These are phyloP conservation scores for Spizellomyces sp. DNA, from an alignment of 192 early-diverging fungal genomes.

Conservation along the genomic window DNA sequence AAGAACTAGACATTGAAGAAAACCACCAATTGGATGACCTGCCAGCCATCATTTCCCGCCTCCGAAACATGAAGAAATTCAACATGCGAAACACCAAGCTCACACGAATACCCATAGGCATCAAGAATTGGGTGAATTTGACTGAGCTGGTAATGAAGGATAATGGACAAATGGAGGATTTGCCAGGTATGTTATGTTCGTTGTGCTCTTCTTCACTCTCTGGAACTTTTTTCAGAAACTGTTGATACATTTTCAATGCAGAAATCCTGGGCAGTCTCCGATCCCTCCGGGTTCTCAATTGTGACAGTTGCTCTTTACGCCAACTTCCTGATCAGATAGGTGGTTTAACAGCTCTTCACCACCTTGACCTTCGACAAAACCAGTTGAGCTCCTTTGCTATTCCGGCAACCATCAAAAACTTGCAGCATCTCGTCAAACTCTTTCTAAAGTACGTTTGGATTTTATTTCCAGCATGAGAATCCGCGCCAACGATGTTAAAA, in stretches of 20 bases:
- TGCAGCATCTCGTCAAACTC: conserved; percentile 35
- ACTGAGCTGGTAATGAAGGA: conserved; percentile 44
- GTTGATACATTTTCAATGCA: not conserved
- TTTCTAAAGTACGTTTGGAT: conserved; percentile 34
- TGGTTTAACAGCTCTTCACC: conserved; percentile 31
- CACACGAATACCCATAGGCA: conserved; percentile 34
- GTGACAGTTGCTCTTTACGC: conserved; percentile 39
- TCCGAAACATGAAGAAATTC: conserved; percentile 36
- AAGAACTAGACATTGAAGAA: conserved; percentile 50
- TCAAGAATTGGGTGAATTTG: conserved; percentile 44
- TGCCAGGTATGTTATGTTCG: conserved; percentile 33
- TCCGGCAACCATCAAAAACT: conserved; percentile 35
- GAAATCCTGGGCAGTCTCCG: conserved; percentile 31
- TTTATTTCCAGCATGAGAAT: not conserved
- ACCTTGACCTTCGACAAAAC: conserved; percentile 50
- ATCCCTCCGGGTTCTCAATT: conserved; percentile 34
- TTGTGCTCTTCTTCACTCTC: not conserved
- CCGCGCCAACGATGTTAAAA: conserved; percentile 11
- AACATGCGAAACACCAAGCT: conserved; percentile 44
- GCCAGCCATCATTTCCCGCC: conserved; percentile 33
- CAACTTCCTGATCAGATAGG: conserved; percentile 46
- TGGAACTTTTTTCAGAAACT: not conserved
- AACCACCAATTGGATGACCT: conserved; percentile 51
- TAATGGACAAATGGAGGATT: conserved; percentile 50
- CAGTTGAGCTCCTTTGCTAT: conserved; percentile 43